Base-by-base conservation (phyloP, 257 asterid genomes). In the Misopates orontium region DNA sequence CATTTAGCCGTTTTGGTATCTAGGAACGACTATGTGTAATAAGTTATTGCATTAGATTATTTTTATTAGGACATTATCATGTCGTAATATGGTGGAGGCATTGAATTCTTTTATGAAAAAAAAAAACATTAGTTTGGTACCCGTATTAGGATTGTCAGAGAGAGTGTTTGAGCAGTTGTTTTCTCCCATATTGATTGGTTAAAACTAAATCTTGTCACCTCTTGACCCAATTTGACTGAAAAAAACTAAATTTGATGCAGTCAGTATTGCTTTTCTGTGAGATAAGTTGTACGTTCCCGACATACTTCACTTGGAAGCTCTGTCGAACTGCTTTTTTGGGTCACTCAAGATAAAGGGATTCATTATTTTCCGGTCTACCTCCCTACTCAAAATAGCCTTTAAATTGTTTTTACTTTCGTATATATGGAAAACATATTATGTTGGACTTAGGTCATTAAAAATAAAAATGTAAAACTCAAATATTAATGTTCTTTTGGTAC, bases 301-400 rank as follows among this genome's bases (percentile, higher is more conserved):
- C 73, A 69, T 16, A 11, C 60, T 69, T 69, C 62, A 20, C 41
- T 59, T 62, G 42, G 55, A 69, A 60, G 68, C 40, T 65, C 69
- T 51, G 48, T 36, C 49, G 55, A 66, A 50, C 50, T 64, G 70
- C 70, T 64, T 19, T 31, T 32, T 13, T 21, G 60, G 28, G 56
- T 24, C 45, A 60, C 52, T 19, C 10, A 8, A 4, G 21, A 11
- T 28, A 8, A 60, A n/a, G 19, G 18, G 44, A 41, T 25, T 28
- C 17, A 4, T 56, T 36, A 23, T 42, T 61, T 62, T 62, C 42
- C 7, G 24, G 56, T 62, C 56, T 45, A 36, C 55, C 55, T n/a
- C n/a, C 44, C 28, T 9, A 47, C 23, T 22, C 24, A 21, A 45
- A 45, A 22, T 62, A 20, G 42, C 45, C 21, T 57, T 62, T 69